Evolutionary conservation across 2,329 filamentous ascomycete species (phyloP).

Genomic region (Stemphylium lycopersici): DNA sequence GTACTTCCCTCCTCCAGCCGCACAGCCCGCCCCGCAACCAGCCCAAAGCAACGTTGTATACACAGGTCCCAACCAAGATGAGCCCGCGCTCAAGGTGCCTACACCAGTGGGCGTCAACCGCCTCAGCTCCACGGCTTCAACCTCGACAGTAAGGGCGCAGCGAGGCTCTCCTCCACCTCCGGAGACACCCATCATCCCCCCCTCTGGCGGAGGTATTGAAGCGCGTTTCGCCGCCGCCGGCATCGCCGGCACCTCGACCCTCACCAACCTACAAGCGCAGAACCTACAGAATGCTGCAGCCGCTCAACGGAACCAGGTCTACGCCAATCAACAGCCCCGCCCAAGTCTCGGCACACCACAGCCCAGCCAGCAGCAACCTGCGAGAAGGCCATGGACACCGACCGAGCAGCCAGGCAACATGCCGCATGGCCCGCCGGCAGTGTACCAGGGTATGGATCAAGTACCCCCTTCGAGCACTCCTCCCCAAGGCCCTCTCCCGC

Average conservation of each 20-base stretch:
- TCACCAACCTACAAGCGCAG: constrained; percentile 75
- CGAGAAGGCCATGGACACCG: constrained; percentile 84
- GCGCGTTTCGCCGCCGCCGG: constrained; percentile 89
- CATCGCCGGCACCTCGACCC: constrained; percentile 82
- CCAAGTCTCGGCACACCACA: constrained; percentile 57
- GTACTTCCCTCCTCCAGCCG: constrained; percentile 61
- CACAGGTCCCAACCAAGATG: constrained; percentile 29
- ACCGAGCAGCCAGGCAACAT: constrained; percentile 87
- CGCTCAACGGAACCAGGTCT: constrained; percentile 80
- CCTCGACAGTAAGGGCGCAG: constrained; percentile 88
- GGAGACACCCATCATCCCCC: constrained; percentile 82
- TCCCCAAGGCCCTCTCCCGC: constrained; percentile 41
- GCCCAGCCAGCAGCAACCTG: constrained; percentile 50
- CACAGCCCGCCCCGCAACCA: not conserved
- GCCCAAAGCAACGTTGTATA: constrained; percentile 7
- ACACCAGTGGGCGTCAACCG: constrained; percentile 64
- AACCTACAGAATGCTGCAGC: constrained; percentile 84
- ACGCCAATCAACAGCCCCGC: constrained; percentile 56
- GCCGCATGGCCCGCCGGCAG: constrained; percentile 85
- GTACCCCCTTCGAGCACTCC: constrained; percentile 57
- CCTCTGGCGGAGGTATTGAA: constrained; percentile 83
- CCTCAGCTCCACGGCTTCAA: constrained; percentile 83
- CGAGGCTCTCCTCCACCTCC: constrained; percentile 93
- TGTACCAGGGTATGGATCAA: constrained; percentile 85
- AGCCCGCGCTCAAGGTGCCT: constrained; percentile 56